phyloP scores from a whole-genome alignment of 2,329 filamentous ascomycete species.

The Pseudocercospora pini-densiflorae region DNA sequence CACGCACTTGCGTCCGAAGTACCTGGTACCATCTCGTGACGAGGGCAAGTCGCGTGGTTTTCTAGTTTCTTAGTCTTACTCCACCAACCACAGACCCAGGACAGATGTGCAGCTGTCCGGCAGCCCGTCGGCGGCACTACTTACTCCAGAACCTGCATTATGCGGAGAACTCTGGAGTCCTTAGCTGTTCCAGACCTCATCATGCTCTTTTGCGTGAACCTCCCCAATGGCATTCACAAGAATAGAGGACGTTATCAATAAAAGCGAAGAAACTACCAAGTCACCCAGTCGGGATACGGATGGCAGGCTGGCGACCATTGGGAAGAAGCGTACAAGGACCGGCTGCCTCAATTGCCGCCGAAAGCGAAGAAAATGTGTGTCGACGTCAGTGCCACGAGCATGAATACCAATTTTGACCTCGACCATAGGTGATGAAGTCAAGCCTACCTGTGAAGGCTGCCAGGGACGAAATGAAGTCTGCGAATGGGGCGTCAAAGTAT shows the following conservation, averaged over 20 bases:
- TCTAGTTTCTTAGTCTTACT: neutral
- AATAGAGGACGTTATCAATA: conserved; percentile 17
- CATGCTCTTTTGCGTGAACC: neutral
- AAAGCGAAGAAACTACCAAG: conserved; percentile 7
- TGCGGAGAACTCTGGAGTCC: conserved; percentile 19
- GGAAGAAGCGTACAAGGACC: conserved; percentile 39
- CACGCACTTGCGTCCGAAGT: neutral
- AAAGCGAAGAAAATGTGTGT: conserved; percentile 40
- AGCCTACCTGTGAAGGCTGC: conserved; percentile 40
- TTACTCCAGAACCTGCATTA: conserved; percentile 11
- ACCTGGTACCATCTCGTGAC: neutral
- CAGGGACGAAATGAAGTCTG: conserved; percentile 36
- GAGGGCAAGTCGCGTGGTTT: conserved; percentile 1
- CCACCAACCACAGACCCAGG: neutral
- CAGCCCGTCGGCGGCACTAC: neutral
- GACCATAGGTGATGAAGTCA: conserved; percentile 36
- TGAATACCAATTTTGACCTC: neutral
- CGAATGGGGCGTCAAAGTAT: conserved; percentile 38
- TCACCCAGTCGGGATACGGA: conserved; percentile 13
- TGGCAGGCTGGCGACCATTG: conserved; percentile 32
- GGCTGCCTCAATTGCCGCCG: conserved; percentile 42
- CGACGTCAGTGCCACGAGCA: neutral
- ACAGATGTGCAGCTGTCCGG: neutral
- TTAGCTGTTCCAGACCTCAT: neutral
- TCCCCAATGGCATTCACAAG: conserved; percentile 21